Percentiles rank a stretch among this genome's conserved stretches.
These are phyloP conservation scores for Schizosaccharomyces osmophilus DNA, from an alignment of 805 yeast species.

Conservation along the genomic window DNA sequence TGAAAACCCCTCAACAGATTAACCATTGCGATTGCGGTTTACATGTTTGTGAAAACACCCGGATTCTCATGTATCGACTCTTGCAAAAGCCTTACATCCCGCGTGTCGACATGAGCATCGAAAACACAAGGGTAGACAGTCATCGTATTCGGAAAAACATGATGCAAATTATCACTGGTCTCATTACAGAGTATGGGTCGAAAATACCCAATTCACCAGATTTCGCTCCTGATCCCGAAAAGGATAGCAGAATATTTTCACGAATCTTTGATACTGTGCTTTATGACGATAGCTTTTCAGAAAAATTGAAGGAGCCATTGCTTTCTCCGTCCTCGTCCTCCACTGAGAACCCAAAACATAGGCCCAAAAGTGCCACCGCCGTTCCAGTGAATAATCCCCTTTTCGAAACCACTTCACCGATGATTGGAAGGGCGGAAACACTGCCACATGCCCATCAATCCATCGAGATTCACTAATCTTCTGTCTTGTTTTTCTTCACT, in stretches of 20 bases:
- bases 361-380: background rate
- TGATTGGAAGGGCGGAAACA: background rate
- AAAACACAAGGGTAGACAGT: background rate
- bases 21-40: slow-evolving; percentile 11
- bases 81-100: background rate
- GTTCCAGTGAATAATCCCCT: background rate
- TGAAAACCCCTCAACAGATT: slow-evolving; percentile 5
- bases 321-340: background rate
- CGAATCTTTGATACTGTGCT: background rate
- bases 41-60: slow-evolving; percentile 9
- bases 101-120: background rate
- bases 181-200: background rate
- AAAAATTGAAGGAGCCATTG: background rate
- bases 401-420: background rate
- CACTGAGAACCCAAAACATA: background rate
- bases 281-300: background rate
- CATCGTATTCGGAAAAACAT: background rate
- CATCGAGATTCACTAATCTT: background rate
- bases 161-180: background rate
- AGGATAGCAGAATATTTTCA: background rate
- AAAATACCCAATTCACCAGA: background rate
- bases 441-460: background rate
- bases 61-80: slow-evolving; percentile 1
- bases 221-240: background rate
- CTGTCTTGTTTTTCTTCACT: background rate